Conservation (phyloP, 495 filamentous ascomycete genomes). For the Daldinia grandis region DNA sequence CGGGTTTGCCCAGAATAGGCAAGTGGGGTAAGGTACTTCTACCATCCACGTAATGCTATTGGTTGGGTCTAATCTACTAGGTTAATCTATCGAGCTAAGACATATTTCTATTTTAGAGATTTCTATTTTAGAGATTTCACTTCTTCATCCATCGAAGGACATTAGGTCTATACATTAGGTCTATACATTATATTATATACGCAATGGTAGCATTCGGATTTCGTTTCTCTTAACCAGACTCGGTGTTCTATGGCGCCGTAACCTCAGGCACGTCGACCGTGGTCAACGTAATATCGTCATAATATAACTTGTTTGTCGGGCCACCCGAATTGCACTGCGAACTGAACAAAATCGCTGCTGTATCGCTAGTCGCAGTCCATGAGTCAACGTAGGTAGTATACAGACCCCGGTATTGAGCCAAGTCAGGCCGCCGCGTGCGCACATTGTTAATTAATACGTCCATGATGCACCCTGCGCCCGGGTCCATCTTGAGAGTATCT, state of each 20-base stretch:
- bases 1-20: background rate
- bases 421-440: background rate
- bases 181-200: background rate
- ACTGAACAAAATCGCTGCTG: background rate
- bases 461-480: background rate
- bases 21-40: background rate
- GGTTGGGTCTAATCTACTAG: background rate
- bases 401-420: background rate
- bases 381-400: background rate
- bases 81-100: background rate
- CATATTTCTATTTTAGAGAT: no score
- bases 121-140: background rate
- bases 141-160: background rate
- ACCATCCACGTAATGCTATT: background rate
- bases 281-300: conserved; percentile 1
- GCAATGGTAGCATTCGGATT: background rate
- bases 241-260: background rate
- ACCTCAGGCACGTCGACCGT: background rate
- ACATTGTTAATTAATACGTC: background rate
- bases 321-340: background rate
- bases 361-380: background rate
- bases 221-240: background rate
- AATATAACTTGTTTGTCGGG: background rate
- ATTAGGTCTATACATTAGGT: background rate
- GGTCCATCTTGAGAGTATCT: background rate